Percentiles rank a stretch among this genome's conserved stretches.
Conservation (phyloP, 306 rosid genomes). For the Urtica urens region DNA sequence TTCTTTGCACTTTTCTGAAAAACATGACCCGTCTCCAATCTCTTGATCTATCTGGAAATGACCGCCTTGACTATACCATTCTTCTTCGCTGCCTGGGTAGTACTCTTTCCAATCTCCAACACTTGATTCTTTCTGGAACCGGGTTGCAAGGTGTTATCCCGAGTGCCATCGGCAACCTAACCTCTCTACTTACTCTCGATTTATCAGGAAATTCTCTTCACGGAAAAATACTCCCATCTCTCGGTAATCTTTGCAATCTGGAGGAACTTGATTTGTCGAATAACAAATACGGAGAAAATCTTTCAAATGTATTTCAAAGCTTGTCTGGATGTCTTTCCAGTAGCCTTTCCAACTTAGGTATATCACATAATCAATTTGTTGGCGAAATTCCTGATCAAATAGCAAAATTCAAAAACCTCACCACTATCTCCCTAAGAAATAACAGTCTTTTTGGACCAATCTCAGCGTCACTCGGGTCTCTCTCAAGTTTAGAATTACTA, state of each 20-base stretch:
- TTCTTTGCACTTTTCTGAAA: no score
- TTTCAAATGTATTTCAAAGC: not conserved
- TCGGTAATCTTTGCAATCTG: not conserved
- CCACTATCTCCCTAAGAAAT: not conserved
- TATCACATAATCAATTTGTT: not conserved
- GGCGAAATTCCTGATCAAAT: not conserved
- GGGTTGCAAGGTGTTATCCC: no score
- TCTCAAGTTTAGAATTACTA: not conserved
- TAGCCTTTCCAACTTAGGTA: not conserved
- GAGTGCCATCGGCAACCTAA: no score
- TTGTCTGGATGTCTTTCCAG: not conserved
- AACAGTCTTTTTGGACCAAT: conserved; percentile 9
- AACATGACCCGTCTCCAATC: no score
- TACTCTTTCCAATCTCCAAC: no score
- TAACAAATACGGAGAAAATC: not conserved
- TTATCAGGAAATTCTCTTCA: no score
- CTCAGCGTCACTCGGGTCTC: not conserved
- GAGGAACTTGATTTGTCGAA: not conserved
- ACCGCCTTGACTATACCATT: no score
- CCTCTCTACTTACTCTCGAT: no score
- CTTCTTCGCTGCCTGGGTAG: no score
- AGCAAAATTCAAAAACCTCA: not conserved
- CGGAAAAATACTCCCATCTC: not conserved
- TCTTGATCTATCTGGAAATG: no score
- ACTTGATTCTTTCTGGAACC: no score